phyloP scores from a whole-genome alignment of 768 basidiomycete genomes.

The Trametopsis cervina region DNA sequence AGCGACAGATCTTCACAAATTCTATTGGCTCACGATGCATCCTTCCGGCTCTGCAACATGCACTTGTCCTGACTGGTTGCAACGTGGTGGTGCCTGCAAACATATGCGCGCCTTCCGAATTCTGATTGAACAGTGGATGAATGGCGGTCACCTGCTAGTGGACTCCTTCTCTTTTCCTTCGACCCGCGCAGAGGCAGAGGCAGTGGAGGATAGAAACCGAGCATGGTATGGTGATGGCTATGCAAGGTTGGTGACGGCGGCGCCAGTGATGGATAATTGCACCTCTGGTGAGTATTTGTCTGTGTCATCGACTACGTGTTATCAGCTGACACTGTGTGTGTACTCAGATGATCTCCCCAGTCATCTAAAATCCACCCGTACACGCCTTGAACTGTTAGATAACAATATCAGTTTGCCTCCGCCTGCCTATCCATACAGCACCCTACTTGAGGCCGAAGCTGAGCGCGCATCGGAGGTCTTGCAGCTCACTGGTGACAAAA shows the following conservation, averaged over 20 bases:
- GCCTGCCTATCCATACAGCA: background rate
- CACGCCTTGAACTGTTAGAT: too few relatives aligned
- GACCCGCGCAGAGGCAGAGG: background rate
- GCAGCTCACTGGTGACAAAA: background rate
- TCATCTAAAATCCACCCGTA: too few relatives aligned
- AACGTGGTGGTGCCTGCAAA: constrained; percentile 15
- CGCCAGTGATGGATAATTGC: background rate
- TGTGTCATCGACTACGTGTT: too few relatives aligned
- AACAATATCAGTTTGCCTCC: background rate
- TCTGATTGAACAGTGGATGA: constrained; percentile 3
- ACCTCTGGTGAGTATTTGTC: too few relatives aligned
- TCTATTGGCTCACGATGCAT: constrained; percentile 8
- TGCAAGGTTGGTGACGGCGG: background rate
- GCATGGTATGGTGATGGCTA: constrained; percentile 11
- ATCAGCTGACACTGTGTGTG: too few relatives aligned
- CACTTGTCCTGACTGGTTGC: constrained; percentile 11
- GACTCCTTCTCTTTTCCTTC: background rate
- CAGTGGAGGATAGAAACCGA: constrained; percentile 1
- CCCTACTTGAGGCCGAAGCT: background rate
- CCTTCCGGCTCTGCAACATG: constrained; percentile 9
- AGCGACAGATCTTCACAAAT: background rate
- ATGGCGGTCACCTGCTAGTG: background rate
- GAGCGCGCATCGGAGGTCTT: background rate
- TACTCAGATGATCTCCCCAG: too few relatives aligned
- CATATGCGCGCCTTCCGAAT: constrained; percentile 13